Evolutionary conservation across 176 grass and related monocot species (phyloP).

Genomic region (Hordeum marinum): DNA sequence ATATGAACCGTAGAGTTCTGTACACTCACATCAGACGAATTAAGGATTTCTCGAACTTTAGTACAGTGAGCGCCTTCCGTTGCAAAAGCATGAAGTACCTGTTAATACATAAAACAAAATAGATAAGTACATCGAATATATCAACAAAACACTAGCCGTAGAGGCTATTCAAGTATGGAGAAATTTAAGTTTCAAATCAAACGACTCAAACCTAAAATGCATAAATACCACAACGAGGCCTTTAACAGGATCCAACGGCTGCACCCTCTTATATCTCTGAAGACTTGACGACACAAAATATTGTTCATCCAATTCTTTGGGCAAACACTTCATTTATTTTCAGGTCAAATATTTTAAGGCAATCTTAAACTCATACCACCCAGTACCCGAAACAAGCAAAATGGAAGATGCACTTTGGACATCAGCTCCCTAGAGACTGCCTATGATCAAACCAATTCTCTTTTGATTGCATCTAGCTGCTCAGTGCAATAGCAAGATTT

Average conservation of each 20-base stretch:
- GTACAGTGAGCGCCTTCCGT: slow-evolving; percentile 89
- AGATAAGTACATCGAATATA: background rate
- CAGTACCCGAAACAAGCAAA: background rate
- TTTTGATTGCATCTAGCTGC: slow-evolving; percentile 15
- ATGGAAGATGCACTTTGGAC: background rate
- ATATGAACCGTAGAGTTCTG: background rate
- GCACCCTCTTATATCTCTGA: background rate
- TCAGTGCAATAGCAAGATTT: slow-evolving; percentile 17
- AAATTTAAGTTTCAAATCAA: background rate
- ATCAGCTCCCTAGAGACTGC: background rate
- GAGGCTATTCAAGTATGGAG: slow-evolving; percentile 2
- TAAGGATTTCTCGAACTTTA: slow-evolving; percentile 95
- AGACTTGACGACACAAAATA: background rate
- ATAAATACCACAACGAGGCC: background rate
- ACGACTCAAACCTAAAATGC: background rate
- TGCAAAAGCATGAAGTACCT: slow-evolving; percentile 99
- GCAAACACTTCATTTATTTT: slow-evolving; percentile 2
- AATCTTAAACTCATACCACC: background rate
- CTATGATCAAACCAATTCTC: background rate
- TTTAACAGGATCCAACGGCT: background rate
- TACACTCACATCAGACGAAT: slow-evolving; percentile 77
- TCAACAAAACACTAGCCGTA: background rate
- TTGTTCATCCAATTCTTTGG: background rate
- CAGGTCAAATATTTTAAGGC: slow-evolving; percentile 1
- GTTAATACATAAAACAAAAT: slow-evolving; percentile 11